Base-by-base conservation (phyloP, 805 yeast species). In the Ogataea zsoltii region DNA sequence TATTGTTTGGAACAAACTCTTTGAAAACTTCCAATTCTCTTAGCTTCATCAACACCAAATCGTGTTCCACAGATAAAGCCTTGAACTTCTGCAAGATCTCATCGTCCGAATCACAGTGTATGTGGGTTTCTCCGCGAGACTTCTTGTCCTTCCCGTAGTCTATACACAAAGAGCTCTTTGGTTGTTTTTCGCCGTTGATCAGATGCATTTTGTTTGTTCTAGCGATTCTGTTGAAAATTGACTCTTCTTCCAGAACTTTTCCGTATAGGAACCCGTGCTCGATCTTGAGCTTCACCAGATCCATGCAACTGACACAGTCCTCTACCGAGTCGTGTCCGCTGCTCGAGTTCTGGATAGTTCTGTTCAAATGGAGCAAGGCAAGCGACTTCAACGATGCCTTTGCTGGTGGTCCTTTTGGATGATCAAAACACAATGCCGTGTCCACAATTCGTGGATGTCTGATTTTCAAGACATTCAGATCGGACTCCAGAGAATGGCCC, bases 401-500 rank as follows among this genome's bases (percentile, higher is more conserved):
- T 50, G 75, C 75, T 0, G 96, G 96, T 0, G 84, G 84, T 0
- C 97, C 97, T 28, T 86, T 73, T n/a, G 79, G 76, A 61, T 90
- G 96, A 43, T 89, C 89, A 65, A 70, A 86, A 10, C 84, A 69
- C 1, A 86, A 54, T 0, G 97, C 74, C 0, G 98, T 92, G 65
- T 92, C 99, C 12, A 92, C 79, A 19, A 91, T 74, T 13, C 67
- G 71, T 2, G 87, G 83, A 61, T 92, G 98, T 38, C 82, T 74
- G 13, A 94, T 55, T 54, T 76, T 75, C 60, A 94, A 65, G 2
- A 82, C 96, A 10, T 75, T 71, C 39, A 92, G 70, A 63, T 92
- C 99, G 17, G 85, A 82, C 50, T 91, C 92, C 25, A 92, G 69
- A 0, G 98, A 92, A 62, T 92, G 99, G 1, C 99, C 98, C 42